Conservation (phyloP, 768 basidiomycete genomes). For the Guyanaporus albipodus region DNA sequence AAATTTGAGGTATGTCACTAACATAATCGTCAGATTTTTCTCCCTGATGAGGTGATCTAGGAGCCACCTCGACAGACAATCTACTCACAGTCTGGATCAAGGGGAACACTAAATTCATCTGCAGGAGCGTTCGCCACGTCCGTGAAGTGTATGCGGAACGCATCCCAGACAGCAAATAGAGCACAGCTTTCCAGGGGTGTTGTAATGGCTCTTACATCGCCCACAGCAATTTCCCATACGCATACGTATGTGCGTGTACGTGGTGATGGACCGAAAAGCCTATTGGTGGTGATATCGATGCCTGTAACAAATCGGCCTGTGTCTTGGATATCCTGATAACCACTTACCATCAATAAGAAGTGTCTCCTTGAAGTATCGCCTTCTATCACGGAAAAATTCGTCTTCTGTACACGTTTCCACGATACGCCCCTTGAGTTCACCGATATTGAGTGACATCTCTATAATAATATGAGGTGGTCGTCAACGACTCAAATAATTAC, state of each 20-base stretch:
- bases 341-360: slow-evolving; percentile 50
- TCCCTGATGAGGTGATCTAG: no score
- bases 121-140: slow-evolving; percentile 84
- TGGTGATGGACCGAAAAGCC: slow-evolving; percentile 88
- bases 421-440: slow-evolving; percentile 53
- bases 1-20: slow-evolving; percentile 85
- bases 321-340: not conserved
- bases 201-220: slow-evolving; percentile 52
- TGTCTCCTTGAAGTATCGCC: slow-evolving; percentile 25
- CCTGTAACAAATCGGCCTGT: slow-evolving; percentile 37
- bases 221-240: slow-evolving; percentile 86
- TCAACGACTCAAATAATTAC: not conserved
- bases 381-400: slow-evolving; percentile 27
- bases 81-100: slow-evolving; percentile 74
- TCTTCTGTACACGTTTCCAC: slow-evolving; percentile 45
- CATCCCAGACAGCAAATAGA: slow-evolving; percentile 48
- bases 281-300: slow-evolving; percentile 74
- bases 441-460: slow-evolving; percentile 80
- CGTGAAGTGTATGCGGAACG: slow-evolving; percentile 65
- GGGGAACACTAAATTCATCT: slow-evolving; percentile 50
- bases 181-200: slow-evolving; percentile 51
- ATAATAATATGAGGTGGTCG: slow-evolving; percentile 7
- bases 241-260: slow-evolving; percentile 84
- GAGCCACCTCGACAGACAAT: not conserved
- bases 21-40: slow-evolving; percentile 10